Evolutionary conservation across 1,139 yeast genomes (phyloP), one percentile per base, ranked within the genome.

Genomic region (Candida dubliniensis): DNA sequence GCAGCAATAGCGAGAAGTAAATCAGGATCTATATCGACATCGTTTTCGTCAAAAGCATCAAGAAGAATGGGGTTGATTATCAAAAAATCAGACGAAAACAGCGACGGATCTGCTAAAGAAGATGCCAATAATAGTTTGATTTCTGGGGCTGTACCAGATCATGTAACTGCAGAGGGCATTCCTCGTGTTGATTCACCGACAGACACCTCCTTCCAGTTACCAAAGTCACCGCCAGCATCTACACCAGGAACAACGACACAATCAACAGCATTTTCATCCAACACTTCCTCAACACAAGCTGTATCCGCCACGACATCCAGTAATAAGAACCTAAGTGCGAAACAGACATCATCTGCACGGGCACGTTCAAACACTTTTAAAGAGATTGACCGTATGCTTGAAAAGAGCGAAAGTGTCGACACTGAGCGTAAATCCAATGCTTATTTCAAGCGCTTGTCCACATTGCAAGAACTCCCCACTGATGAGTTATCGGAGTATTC

Each of bases 51-150:
- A 2, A 82, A 81, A 56, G 78, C 79, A 1, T 71, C 77, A 0
- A 59, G 75, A 49, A 69, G 90, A 49, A 83, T 83, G 88, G 90
- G 90, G 0, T 72, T 84, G 31, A 81, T 84, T 30, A 77, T 78
- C 43, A 76, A 77, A 38, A 72, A 72, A 46, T 60, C 69, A 1
- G 67, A 64, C 4, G 67, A 61, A 9, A 54, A 49, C 15, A 42
- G 45, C 2, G 35, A 30, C 1, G 24, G 9, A 12, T 31, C 9
- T 10, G 12, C 40, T 8, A 37, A 37, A 24, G 40, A 37, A 11
- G 34, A 31, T 3, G 13, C 24, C 7, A 9, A n/a, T 10, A 25
- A 24, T 36, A 31, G 24, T 12, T 7, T 36, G 12, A 8, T 12
- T 11, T 12, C 30, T 36, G 30, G 30, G 30, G 30, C n/a, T n/a